phyloP scores from a whole-genome alignment of 352 stramenopile genomes.

The Plasmopara halstedii region DNA sequence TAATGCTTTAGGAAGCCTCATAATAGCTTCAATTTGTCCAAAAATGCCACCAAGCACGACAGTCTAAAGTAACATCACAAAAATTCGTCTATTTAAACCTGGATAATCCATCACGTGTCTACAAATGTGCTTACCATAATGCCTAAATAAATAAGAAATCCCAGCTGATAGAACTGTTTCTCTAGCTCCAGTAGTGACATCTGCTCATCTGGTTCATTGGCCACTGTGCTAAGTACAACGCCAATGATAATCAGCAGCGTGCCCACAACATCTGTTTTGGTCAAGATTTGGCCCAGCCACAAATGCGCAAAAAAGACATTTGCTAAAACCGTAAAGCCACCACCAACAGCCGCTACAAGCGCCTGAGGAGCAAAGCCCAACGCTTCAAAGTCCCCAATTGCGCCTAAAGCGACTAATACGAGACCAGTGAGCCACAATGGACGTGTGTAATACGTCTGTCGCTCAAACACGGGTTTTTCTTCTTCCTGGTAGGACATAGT shows the following conservation, averaged over 20 bases:
- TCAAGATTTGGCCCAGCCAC: slow-evolving; percentile 77
- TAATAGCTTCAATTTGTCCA: slow-evolving; percentile 62
- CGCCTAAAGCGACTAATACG: slow-evolving; percentile 67
- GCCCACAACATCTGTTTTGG: slow-evolving; percentile 52
- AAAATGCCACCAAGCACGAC: slow-evolving; percentile 61
- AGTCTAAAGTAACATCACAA: slow-evolving; percentile 24
- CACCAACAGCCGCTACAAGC: slow-evolving; percentile 78
- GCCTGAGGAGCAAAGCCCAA: slow-evolving; percentile 82
- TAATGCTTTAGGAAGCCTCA: slow-evolving; percentile 28
- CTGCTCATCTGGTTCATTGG: slow-evolving; percentile 71
- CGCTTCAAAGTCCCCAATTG: slow-evolving; percentile 82
- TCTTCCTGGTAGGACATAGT: slow-evolving; percentile 35
- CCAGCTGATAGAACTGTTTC: slow-evolving; percentile 66
- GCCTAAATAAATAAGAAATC: slow-evolving; percentile 71
- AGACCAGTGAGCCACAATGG: slow-evolving; percentile 82
- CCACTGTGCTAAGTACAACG: slow-evolving; percentile 74
- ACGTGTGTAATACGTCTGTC: slow-evolving; percentile 74
- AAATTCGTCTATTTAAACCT: slow-evolving; percentile 1
- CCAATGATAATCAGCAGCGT: slow-evolving; percentile 77
- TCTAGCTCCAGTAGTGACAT: slow-evolving; percentile 74
- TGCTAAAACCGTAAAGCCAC: slow-evolving; percentile 79
- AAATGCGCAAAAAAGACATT: slow-evolving; percentile 87
- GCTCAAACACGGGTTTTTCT: slow-evolving; percentile 48
- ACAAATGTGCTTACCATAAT: slow-evolving; percentile 42
- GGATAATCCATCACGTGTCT: not conserved